A percentile compares a stretch with the other conserved stretches of the same genome.
Evolutionary conservation across 108 stramenopile genomes (phyloP).

Genomic region (Nitzschia inconspicua): DNA sequence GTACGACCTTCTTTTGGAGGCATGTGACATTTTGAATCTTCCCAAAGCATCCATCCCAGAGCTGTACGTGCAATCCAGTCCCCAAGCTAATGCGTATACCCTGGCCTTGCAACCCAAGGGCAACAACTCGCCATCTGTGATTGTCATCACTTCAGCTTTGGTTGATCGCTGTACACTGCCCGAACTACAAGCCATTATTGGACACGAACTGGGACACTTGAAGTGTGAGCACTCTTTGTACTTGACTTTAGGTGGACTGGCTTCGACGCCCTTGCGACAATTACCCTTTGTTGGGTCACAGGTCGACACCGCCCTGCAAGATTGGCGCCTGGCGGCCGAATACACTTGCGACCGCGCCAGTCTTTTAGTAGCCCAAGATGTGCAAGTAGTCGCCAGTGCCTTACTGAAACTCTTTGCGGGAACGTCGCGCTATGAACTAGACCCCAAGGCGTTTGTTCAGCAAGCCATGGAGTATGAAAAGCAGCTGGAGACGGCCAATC

Average conservation of each 20-base stretch:
- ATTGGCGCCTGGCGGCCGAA: slow-evolving; percentile 76
- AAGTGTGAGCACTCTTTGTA: slow-evolving; percentile 81
- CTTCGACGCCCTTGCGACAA: slow-evolving; percentile 33
- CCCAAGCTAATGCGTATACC: slow-evolving; percentile 63
- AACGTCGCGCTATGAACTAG: slow-evolving; percentile 28
- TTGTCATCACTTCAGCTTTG: slow-evolving; percentile 58
- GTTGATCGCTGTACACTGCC: slow-evolving; percentile 47
- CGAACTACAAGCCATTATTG: slow-evolving; percentile 67
- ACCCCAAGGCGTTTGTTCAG: slow-evolving; percentile 49
- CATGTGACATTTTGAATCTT: slow-evolving; percentile 33
- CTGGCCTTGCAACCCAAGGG: slow-evolving; percentile 40
- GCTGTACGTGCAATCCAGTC: slow-evolving; percentile 46
- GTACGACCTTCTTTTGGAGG: slow-evolving; percentile 31
- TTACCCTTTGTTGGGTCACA: slow-evolving; percentile 33
- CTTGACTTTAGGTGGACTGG: slow-evolving; percentile 56
- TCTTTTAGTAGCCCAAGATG: slow-evolving; percentile 65
- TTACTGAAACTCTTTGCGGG: slow-evolving; percentile 72
- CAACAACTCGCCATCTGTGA: slow-evolving; percentile 30
- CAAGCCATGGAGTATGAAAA: slow-evolving; percentile 59
- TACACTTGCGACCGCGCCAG: slow-evolving; percentile 77
- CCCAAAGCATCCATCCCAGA: slow-evolving; percentile 29
- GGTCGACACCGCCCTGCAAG: slow-evolving; percentile 32
- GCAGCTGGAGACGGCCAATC: slow-evolving; percentile 32
- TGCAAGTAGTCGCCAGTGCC: slow-evolving; percentile 51
- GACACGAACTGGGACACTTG: slow-evolving; percentile 75